Evolutionary conservation across 805 yeast genomes (phyloP), one percentile per base, ranked within the genome.

Genomic region (Torulaspora gathmanii): DNA sequence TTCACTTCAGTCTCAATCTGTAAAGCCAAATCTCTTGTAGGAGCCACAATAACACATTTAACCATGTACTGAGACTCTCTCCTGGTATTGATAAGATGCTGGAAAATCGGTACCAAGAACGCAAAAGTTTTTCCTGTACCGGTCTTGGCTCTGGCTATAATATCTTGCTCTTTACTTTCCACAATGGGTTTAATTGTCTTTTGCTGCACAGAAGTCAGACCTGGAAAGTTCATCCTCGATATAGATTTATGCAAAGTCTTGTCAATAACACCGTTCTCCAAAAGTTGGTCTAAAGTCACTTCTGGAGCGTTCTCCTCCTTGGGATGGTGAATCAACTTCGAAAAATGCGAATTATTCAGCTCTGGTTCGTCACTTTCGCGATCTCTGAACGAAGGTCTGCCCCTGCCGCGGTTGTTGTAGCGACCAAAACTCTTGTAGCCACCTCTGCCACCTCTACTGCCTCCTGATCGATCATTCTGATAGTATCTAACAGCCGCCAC

Each of bases 71-170:
- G 58, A 13, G 54, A 47, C 12, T 61, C 65, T 2, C 47, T 46
- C 44, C 57, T 61, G 39, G 54, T 61, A 46, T 53, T 69, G 52
- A 59, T 69, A 67, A 58, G 70, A 52, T 78, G 75, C 59, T 87
- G 84, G 37, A 87, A 68, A 10, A 86, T 69, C 2, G 96, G 96
- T 34, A 90, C 71, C 49, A 90, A 83, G 64, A 87, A 89, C 0
- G 96, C 95, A 51, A 86, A 79, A 0, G 97, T 89, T 64, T 89
- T 89, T 58, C 97, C 97, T 2, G 97, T 89, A 63, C 97, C 97
- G 3, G 97, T 89, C 64, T 87, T 87, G 22, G 97, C 96, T 57
- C 95, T 75, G 30, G 88, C 89, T 17, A 89, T 87, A 34, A 87
- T 71, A 26, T 70, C 67, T 23, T 50, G 50, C 13, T 71, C 63